Percentiles rank a stretch among this genome's conserved stretches.
phyloP scores from a whole-genome alignment of 2,329 filamentous ascomycete species.

The Aureobasidium mangrovei region DNA sequence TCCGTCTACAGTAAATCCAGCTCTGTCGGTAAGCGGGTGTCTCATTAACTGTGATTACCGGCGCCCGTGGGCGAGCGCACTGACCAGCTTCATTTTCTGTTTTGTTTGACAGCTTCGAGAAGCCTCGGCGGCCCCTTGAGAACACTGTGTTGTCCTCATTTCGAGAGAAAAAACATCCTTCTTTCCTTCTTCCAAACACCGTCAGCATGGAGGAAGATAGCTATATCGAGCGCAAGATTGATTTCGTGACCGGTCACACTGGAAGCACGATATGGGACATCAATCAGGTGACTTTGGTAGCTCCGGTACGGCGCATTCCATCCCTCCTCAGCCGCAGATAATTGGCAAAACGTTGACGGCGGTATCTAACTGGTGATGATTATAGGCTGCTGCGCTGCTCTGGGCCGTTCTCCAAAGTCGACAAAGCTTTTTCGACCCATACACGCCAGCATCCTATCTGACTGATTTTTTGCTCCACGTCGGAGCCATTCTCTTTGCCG shows the following conservation, averaged over 20 bases:
- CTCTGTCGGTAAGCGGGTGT: too few species aligned
- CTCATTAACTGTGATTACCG: neutral
- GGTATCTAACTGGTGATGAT: slow-evolving; percentile 22
- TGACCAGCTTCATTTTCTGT: slow-evolving; percentile 13
- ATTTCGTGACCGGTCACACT: slow-evolving; percentile 84
- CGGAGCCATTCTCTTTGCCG: slow-evolving; percentile 69
- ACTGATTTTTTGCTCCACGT: slow-evolving; percentile 87
- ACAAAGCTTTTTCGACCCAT: slow-evolving; percentile 72
- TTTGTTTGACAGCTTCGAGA: slow-evolving; percentile 12
- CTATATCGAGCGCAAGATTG: slow-evolving; percentile 90
- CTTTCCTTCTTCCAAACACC: neutral
- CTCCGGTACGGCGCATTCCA: slow-evolving; percentile 55
- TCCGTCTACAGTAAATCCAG: too few species aligned
- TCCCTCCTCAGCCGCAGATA: neutral
- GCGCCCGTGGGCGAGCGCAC: neutral
- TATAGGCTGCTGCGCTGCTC: slow-evolving; percentile 67
- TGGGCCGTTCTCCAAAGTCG: slow-evolving; percentile 85
- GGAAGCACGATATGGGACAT: slow-evolving; percentile 80
- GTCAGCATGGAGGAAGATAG: slow-evolving; percentile 20
- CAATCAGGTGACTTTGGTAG: slow-evolving; percentile 74
- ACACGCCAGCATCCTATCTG: slow-evolving; percentile 56
- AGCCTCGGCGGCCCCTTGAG: slow-evolving; percentile 10
- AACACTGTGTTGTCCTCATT: slow-evolving; percentile 10
- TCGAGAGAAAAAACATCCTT: slow-evolving; percentile 7
- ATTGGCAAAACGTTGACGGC: slow-evolving; percentile 10